These are phyloP conservation scores for Coniferiporia weirii DNA, from an alignment of 1,284 basidiomycete species.

Conservation along the genomic window DNA sequence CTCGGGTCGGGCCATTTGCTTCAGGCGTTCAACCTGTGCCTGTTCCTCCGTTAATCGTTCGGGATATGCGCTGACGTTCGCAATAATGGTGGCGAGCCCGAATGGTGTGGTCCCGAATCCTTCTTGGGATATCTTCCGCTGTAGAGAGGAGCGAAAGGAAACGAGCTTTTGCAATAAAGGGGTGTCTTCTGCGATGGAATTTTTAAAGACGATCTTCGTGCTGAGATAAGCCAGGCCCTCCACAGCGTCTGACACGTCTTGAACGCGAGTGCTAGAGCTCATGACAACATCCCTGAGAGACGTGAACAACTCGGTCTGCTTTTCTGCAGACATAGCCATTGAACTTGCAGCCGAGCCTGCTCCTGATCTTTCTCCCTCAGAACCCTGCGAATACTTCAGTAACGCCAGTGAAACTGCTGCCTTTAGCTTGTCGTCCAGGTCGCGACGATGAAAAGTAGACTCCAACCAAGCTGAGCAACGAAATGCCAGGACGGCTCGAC, in stretches of 20 bases:
- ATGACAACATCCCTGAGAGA: slow-evolving; percentile 5
- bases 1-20: slow-evolving; percentile 58
- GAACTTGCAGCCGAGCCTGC: slow-evolving; percentile 27
- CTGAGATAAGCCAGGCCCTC: slow-evolving; percentile 85
- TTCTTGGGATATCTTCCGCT: slow-evolving; percentile 19
- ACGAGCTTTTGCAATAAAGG: slow-evolving; percentile 61
- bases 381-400: slow-evolving; percentile 68
- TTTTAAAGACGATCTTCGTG: slow-evolving; percentile 60
- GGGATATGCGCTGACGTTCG: slow-evolving; percentile 68
- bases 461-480: slow-evolving; percentile 61
- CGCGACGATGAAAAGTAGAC: slow-evolving; percentile 41
- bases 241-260: slow-evolving; percentile 50
- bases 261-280: background rate
- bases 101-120: slow-evolving; percentile 57
- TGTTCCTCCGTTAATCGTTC: slow-evolving; percentile 74
- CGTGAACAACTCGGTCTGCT: slow-evolving; percentile 35
- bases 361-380: slow-evolving; percentile 29
- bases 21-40: slow-evolving; percentile 71
- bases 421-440: slow-evolving; percentile 42
- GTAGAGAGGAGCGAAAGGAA: slow-evolving; percentile 37
- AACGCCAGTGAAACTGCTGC: slow-evolving; percentile 69
- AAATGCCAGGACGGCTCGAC: slow-evolving; percentile 54
- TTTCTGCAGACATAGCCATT: slow-evolving; percentile 47
- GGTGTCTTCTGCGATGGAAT: slow-evolving; percentile 49
- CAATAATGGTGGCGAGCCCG: slow-evolving; percentile 69